phyloP scores from a whole-genome alignment of 2,329 filamentous ascomycete genomes.

The Whalleya microplaca region DNA sequence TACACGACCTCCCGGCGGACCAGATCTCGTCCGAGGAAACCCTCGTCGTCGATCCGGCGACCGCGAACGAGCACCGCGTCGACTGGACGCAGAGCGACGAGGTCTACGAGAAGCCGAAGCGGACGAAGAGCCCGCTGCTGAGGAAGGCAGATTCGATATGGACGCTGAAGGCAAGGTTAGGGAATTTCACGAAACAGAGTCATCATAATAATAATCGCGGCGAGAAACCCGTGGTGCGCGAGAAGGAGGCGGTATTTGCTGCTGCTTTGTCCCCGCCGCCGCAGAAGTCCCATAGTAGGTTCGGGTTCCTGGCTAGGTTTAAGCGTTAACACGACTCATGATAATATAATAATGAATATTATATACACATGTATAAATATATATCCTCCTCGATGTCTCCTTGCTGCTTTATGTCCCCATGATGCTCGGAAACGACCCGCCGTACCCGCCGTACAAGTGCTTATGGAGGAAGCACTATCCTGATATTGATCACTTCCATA shows the following conservation, averaged over 20 bases:
- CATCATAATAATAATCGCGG: constrained; percentile 24
- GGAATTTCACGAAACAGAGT: constrained; percentile 35
- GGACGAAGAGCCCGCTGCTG: constrained; percentile 36
- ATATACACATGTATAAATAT: neutral
- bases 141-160: constrained; percentile 54
- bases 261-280: constrained; percentile 18
- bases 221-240: constrained; percentile 25
- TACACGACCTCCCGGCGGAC: constrained; percentile 17
- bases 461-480: no score
- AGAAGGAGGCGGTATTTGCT: constrained; percentile 13
- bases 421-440: neutral
- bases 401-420: neutral
- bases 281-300: constrained; percentile 41
- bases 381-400: no score
- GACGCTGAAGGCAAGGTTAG: constrained; percentile 49
- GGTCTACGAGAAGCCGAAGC: constrained; percentile 26
- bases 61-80: constrained; percentile 45
- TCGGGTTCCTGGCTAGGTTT: constrained; percentile 49
- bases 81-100: constrained; percentile 66
- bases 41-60: constrained; percentile 27
- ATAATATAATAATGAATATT: neutral
- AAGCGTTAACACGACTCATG: constrained; percentile 36
- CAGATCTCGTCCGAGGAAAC: constrained; percentile 31
- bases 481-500: no score
- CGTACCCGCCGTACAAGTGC: no score